Evolutionary conservation across 2,329 filamentous ascomycete genomes (phyloP).

Genomic region (Aureobasidium uvarum): DNA sequence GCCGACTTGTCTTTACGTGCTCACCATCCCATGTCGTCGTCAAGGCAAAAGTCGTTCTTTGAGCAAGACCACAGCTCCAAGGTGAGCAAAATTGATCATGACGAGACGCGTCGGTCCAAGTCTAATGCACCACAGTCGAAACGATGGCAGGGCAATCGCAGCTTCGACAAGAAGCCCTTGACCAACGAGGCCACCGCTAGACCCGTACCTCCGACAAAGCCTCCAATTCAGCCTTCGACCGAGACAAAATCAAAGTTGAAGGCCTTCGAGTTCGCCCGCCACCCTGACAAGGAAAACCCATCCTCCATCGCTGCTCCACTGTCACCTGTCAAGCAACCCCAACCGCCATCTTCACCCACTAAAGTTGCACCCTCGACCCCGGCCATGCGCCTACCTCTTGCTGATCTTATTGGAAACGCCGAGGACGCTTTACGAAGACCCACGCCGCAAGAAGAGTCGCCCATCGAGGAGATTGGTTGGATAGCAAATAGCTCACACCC

Average conservation of each 20-base stretch:
- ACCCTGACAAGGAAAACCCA: slow-evolving; percentile 27
- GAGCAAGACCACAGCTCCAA: slow-evolving; percentile 47
- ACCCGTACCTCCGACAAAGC: slow-evolving; percentile 34
- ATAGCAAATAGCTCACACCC: slow-evolving; percentile 48
- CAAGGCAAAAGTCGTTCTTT: slow-evolving; percentile 53
- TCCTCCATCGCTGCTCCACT: slow-evolving; percentile 1
- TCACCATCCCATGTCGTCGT: slow-evolving; percentile 45
- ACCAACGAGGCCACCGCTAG: slow-evolving; percentile 11
- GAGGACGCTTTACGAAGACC: slow-evolving; percentile 54
- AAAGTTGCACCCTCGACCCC: slow-evolving; percentile 55
- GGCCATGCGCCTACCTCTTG: slow-evolving; percentile 57
- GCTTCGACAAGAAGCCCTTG: slow-evolving; percentile 32
- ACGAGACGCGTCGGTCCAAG: not conserved
- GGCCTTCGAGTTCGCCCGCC: slow-evolving; percentile 52
- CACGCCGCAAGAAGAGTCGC: slow-evolving; percentile 52
- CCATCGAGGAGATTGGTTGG: slow-evolving; percentile 62
- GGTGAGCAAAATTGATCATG: slow-evolving; percentile 34
- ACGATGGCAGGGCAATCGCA: slow-evolving; percentile 28
- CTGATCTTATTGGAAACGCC: slow-evolving; percentile 60
- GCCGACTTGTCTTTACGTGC: not conserved
- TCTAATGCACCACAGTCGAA: slow-evolving; percentile 22
- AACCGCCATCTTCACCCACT: slow-evolving; percentile 28
- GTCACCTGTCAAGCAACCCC: slow-evolving; percentile 15
- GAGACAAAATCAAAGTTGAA: slow-evolving; percentile 56
- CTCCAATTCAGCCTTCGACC: slow-evolving; percentile 51